Evolutionary conservation across 805 yeast species (phyloP).

Genomic region (Starmerella bombicola): DNA sequence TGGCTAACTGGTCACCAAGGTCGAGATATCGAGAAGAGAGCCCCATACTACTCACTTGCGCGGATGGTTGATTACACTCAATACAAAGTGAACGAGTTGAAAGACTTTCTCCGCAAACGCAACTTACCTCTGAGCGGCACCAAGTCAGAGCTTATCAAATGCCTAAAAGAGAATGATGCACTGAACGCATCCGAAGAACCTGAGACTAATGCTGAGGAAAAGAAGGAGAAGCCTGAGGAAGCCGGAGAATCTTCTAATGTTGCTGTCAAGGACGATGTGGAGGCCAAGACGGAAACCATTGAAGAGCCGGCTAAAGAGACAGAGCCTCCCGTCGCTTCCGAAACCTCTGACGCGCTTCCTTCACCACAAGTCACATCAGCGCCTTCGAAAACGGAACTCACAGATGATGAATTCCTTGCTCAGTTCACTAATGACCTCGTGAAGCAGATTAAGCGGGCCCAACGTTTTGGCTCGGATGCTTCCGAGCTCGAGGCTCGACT

Average conservation of each 20-base stretch:
- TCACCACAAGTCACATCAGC: conserved; percentile 10
- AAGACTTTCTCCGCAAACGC: conserved; percentile 55
- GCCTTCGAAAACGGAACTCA: conserved; percentile 8
- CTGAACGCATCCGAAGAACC: conserved; percentile 6
- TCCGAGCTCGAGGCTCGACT: conserved; percentile 48
- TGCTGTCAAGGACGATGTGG: no score
- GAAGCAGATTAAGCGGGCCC: conserved; percentile 57
- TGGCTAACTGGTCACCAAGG: no score
- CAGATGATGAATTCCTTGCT: conserved; percentile 59
- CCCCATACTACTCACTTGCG: no score
- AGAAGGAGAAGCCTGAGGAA: not conserved
- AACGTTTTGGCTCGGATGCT: conserved; percentile 53
- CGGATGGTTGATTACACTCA: conserved; percentile 16
- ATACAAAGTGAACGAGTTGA: conserved; percentile 60
- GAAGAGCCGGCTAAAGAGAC: conserved; percentile 6
- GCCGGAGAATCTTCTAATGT: not conserved
- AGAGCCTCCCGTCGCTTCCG: conserved; percentile 6
- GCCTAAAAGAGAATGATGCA: conserved; percentile 48
- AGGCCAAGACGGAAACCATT: no score
- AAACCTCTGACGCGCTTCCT: conserved; percentile 12
- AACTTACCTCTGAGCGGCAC: conserved; percentile 64
- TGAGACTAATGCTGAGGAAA: conserved; percentile 19
- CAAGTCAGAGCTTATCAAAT: conserved; percentile 60
- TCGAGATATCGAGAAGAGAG: no score
- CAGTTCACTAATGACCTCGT: conserved; percentile 55